Conservation (phyloP, 768 basidiomycete genomes). For the Lactarius deliciosus region DNA sequence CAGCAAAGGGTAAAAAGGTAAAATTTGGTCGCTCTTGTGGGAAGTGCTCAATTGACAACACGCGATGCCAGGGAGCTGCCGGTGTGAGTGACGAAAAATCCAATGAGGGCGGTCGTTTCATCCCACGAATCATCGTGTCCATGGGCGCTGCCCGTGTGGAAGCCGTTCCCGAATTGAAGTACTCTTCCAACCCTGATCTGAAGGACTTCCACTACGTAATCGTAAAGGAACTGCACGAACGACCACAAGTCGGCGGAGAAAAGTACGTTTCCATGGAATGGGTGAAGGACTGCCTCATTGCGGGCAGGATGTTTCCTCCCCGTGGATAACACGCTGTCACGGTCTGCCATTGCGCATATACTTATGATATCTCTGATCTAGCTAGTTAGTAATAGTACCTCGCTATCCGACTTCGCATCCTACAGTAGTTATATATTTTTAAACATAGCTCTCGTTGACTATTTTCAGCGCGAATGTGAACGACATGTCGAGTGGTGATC, state of each 20-base stretch:
- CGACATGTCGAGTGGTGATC: background rate
- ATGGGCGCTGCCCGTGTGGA: slow-evolving; percentile 79
- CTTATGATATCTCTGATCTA: slow-evolving; percentile 9
- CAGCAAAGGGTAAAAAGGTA: slow-evolving; percentile 43
- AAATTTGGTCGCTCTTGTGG: background rate
- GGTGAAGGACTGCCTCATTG: slow-evolving; percentile 77
- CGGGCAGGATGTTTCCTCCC: slow-evolving; percentile 50
- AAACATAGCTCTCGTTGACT: slow-evolving; percentile 4
- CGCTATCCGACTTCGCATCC: slow-evolving; percentile 3
- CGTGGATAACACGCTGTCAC: slow-evolving; percentile 5
- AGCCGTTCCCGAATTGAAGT: slow-evolving; percentile 50
- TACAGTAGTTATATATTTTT: slow-evolving; percentile 8
- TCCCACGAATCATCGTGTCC: slow-evolving; percentile 66
- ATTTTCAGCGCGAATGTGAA: background rate
- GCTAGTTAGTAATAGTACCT: slow-evolving; percentile 1
- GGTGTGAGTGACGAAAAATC: slow-evolving; percentile 24
- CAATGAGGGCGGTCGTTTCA: slow-evolving; percentile 44
- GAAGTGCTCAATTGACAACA: slow-evolving; percentile 20
- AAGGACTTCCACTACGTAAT: slow-evolving; percentile 60
- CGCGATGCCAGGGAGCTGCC: slow-evolving; percentile 10
- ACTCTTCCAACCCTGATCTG: slow-evolving; percentile 39
- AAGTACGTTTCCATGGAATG: slow-evolving; percentile 58
- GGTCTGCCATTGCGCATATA: background rate
- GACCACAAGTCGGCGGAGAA: slow-evolving; percentile 31
- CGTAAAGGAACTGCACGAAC: slow-evolving; percentile 47